Evolutionary conservation across 2,329 filamentous ascomycete species (phyloP).

Genomic region (Penicillium polonicum): DNA sequence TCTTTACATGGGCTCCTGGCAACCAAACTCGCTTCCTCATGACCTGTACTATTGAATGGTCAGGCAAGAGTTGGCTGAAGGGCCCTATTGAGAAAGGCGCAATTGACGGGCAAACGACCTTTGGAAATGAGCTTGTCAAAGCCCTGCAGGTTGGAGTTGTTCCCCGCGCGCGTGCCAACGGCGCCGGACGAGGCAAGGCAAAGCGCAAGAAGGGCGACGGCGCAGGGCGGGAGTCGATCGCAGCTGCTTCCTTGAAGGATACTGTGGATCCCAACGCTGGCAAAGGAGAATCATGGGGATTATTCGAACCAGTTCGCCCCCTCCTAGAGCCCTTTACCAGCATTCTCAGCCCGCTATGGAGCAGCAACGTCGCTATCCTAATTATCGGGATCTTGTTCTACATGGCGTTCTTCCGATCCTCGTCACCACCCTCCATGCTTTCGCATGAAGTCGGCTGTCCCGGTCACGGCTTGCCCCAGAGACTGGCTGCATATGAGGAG

Average conservation of each 20-base stretch:
- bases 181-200: conserved; percentile 56
- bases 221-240: conserved; percentile 36
- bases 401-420: conserved; percentile 66
- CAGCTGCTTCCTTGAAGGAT: conserved; percentile 45
- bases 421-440: conserved; percentile 35
- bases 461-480: conserved; percentile 56
- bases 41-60: conserved; percentile 92
- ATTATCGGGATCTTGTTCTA: conserved; percentile 72
- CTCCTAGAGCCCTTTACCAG: conserved; percentile 69
- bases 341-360: conserved; percentile 69
- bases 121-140: conserved; percentile 76
- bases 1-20: conserved; percentile 84
- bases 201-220: conserved; percentile 58
- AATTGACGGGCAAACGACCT: conserved; percentile 81
- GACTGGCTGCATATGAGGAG: conserved; percentile 83
- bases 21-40: conserved; percentile 83
- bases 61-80: conserved; percentile 96
- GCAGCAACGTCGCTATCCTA: conserved; percentile 73
- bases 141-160: conserved; percentile 71
- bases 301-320: conserved; percentile 73
- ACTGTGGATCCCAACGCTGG: conserved; percentile 39
- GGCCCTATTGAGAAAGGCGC: conserved; percentile 95
- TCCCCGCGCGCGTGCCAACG: conserved; percentile 58
- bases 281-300: conserved; percentile 65
- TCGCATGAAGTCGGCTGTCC: conserved; percentile 40